These are phyloP conservation scores for Calocybe cyanea DNA, from an alignment of 768 basidiomycete species.

Conservation along the genomic window DNA sequence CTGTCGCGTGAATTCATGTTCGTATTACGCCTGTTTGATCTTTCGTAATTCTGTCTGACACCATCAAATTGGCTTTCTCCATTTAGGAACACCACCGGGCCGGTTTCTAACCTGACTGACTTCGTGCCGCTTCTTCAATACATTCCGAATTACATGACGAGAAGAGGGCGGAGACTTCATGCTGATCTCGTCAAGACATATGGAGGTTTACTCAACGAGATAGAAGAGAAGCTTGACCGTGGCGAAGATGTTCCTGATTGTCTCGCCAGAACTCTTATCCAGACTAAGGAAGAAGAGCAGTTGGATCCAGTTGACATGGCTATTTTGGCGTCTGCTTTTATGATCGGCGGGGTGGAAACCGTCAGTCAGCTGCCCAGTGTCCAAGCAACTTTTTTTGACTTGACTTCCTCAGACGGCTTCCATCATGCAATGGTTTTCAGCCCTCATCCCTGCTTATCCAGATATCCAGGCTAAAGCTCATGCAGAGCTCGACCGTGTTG, in stretches of 20 bases:
- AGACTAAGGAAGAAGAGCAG: constrained; percentile 28
- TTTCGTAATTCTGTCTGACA: constrained; percentile 5
- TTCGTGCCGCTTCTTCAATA: constrained; percentile 39
- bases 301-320: constrained; percentile 36
- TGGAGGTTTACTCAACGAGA: constrained; percentile 34
- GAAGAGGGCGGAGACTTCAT: constrained; percentile 37
- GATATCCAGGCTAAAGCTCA: constrained; percentile 26
- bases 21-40: constrained; percentile 14
- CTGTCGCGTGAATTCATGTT: constrained; percentile 44
- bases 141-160: constrained; percentile 33
- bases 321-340: constrained; percentile 38
- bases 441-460: constrained; percentile 29
- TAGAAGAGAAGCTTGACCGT: constrained; percentile 30
- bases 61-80: constrained; percentile 1
- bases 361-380: constrained; percentile 18
- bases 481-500: constrained; percentile 26
- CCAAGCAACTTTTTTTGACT: constrained; percentile 1
- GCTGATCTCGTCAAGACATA: constrained; percentile 32
- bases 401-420: constrained; percentile 26
- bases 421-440: constrained; percentile 36
- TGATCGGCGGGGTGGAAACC: constrained; percentile 43
- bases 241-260: constrained; percentile 40
- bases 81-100: constrained; percentile 37
- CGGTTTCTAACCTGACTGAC: constrained; percentile 41
- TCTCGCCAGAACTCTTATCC: constrained; percentile 35